A percentile compares a stretch with the other conserved stretches of the same genome.
phyloP scores from a whole-genome alignment of 768 basidiomycete genomes.

The Thelephora aurantiotincta region DNA sequence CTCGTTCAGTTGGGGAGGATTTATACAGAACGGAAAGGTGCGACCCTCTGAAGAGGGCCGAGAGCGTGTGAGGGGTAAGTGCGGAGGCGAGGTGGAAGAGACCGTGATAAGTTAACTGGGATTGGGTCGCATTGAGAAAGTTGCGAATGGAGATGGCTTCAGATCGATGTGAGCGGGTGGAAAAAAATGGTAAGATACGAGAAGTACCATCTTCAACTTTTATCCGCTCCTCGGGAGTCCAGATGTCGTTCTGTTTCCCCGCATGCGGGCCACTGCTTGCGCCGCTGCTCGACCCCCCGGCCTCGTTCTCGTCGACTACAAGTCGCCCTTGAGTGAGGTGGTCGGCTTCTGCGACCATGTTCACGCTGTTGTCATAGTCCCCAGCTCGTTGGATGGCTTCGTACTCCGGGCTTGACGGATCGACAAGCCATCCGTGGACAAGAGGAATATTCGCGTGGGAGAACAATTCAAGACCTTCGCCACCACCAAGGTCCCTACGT shows the following conservation, averaged over 20 bases:
- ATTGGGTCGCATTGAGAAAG: constrained; percentile 58
- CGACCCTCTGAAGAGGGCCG: constrained; percentile 85
- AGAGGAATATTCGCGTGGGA: constrained; percentile 68
- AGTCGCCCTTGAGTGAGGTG: constrained; percentile 52
- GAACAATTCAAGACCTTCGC: constrained; percentile 77
- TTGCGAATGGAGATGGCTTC: constrained; percentile 52
- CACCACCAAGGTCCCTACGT: constrained; percentile 24
- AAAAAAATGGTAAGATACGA: neutral
- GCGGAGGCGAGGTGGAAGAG: constrained; percentile 59
- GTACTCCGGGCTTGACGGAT: constrained; percentile 49
- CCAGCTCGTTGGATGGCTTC: constrained; percentile 32
- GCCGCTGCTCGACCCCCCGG: constrained; percentile 4
- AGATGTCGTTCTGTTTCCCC: constrained; percentile 4
- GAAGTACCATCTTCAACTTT: constrained; percentile 61
- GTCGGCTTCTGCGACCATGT: constrained; percentile 68
- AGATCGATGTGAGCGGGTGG: neutral
- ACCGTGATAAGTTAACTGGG: constrained; percentile 82
- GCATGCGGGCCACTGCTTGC: constrained; percentile 1
- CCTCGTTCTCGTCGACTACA: constrained; percentile 26
- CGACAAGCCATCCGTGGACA: constrained; percentile 84
- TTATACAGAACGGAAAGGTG: constrained; percentile 85
- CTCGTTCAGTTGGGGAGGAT: constrained; percentile 9
- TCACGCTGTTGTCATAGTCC: constrained; percentile 67
- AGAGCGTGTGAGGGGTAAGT: constrained; percentile 38
- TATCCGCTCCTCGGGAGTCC: constrained; percentile 36